These are phyloP conservation scores for Aspergillus tamarii DNA, from an alignment of 2,329 filamentous ascomycete species.

Conservation along the genomic window DNA sequence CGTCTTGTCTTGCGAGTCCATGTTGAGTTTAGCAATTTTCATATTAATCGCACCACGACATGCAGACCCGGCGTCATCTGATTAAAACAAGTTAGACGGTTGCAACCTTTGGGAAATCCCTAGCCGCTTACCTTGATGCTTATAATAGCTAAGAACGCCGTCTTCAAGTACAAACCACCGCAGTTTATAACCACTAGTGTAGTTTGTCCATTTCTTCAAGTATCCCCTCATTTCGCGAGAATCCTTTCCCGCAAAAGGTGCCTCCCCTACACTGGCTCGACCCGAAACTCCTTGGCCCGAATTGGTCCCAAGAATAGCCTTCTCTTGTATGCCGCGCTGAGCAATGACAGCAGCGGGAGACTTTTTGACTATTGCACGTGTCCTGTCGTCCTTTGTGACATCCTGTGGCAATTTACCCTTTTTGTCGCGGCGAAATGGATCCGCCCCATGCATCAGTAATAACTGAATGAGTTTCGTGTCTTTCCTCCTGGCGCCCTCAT, in stretches of 20 bases:
- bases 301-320: conserved; percentile 83
- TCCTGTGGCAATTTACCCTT: conserved; percentile 96
- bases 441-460: conserved; percentile 87
- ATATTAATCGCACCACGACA: conserved; percentile 99
- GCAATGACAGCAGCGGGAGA: conserved; percentile 93
- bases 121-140: conserved; percentile 70
- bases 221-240: conserved; percentile 98
- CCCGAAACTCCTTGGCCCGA: conserved; percentile 60
- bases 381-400: conserved; percentile 91
- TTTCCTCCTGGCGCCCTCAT: conserved; percentile 87
- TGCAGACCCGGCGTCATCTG: conserved; percentile 88
- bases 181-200: conserved; percentile 93
- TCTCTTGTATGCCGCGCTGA: conserved; percentile 94
- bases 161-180: conserved; percentile 98
- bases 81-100: not conserved
- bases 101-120: not conserved
- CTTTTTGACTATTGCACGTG: conserved; percentile 84
- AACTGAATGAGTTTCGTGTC: conserved; percentile 88
- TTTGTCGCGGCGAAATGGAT: conserved; percentile 92
- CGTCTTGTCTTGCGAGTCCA: conserved; percentile 96
- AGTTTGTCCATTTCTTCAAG: conserved; percentile 99
- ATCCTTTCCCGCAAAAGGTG: conserved; percentile 73
- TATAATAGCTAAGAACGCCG: conserved; percentile 97
- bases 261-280: conserved; percentile 49
- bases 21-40: conserved; percentile 90